phyloP scores from a whole-genome alignment of 495 filamentous ascomycete genomes.

The Geoglossum glabrum region DNA sequence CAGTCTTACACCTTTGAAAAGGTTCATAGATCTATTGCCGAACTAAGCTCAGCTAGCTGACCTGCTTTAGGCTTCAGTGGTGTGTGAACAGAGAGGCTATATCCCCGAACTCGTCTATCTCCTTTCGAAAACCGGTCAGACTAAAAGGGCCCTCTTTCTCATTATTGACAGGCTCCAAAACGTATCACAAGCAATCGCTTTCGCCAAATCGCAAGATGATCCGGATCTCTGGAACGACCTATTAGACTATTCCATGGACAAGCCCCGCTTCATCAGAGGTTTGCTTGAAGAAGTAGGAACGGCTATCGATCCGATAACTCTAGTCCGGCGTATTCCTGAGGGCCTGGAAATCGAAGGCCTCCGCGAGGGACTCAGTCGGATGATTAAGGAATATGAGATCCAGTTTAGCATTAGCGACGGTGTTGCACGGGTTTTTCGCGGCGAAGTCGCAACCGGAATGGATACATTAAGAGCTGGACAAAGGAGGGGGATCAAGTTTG shows the following conservation, averaged over 20 bases:
- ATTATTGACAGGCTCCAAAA: constrained; percentile 80
- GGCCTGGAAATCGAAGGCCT: constrained; percentile 81
- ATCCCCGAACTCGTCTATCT: constrained; percentile 85
- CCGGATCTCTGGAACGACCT: constrained; percentile 87
- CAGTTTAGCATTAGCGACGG: constrained; percentile 80
- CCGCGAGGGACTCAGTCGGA: constrained; percentile 58
- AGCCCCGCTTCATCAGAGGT: constrained; percentile 80
- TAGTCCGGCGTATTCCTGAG: constrained; percentile 78
- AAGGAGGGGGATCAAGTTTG: constrained; percentile 70
- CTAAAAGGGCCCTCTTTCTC: constrained; percentile 69
- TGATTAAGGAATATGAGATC: constrained; percentile 85
- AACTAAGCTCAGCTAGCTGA: neutral
- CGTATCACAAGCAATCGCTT: constrained; percentile 77
- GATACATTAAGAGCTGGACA: constrained; percentile 54
- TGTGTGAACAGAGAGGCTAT: constrained; percentile 60
- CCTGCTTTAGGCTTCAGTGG: constrained; percentile 34
- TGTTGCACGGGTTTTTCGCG: constrained; percentile 65
- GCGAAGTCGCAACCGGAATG: constrained; percentile 74
- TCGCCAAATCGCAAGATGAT: constrained; percentile 82
- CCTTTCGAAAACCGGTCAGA: constrained; percentile 82
- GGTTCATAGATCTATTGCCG: constrained; percentile 11
- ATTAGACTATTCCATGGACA: constrained; percentile 88
- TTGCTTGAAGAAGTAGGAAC: constrained; percentile 87
- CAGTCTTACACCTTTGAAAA: constrained; percentile 66
- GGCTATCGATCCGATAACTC: constrained; percentile 68